phyloP scores from a whole-genome alignment of 2,329 filamentous ascomycete genomes.

The Spiromastix sp. region DNA sequence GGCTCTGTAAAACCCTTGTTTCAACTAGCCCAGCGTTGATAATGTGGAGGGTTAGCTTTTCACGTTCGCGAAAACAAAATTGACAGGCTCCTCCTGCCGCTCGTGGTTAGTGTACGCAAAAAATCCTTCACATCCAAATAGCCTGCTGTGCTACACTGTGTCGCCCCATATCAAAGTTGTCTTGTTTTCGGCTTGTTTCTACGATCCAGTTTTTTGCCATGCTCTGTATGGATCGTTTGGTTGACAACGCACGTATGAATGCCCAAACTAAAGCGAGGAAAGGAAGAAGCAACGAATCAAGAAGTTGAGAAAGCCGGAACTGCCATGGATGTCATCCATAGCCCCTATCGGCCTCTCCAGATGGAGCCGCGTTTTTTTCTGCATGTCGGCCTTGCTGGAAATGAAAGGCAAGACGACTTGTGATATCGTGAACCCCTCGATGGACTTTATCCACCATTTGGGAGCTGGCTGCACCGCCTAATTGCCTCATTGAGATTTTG shows the following conservation, averaged over 20 bases:
- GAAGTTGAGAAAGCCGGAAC: constrained; percentile 8
- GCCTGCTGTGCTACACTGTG: neutral
- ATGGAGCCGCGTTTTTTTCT: constrained; percentile 19
- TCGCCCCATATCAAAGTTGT: neutral
- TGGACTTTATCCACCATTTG: neutral
- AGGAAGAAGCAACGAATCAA: constrained; percentile 26
- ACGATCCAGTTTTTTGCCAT: constrained; percentile 1
- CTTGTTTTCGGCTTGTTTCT: neutral
- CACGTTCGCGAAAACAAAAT: too few species aligned
- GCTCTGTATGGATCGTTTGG: constrained; percentile 10
- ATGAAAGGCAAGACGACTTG: constrained; percentile 1
- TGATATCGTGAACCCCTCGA: neutral
- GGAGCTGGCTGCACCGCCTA: neutral
- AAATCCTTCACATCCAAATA: too few species aligned
- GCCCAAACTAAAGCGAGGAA: constrained; percentile 26
- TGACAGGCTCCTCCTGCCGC: too few species aligned
- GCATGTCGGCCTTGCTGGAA: constrained; percentile 16
- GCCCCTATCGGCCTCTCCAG: constrained; percentile 12
- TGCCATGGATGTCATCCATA: constrained; percentile 5
- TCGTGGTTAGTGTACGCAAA: too few species aligned
- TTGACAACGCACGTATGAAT: constrained; percentile 29
- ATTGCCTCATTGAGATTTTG: neutral
- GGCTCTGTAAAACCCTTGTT: too few species aligned
- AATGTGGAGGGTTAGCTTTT: too few species aligned
- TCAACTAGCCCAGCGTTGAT: too few species aligned